Evolutionary conservation across 805 yeast genomes (phyloP), one percentile per base, ranked within the genome.

Genomic region (Myxozyma mucilagina): DNA sequence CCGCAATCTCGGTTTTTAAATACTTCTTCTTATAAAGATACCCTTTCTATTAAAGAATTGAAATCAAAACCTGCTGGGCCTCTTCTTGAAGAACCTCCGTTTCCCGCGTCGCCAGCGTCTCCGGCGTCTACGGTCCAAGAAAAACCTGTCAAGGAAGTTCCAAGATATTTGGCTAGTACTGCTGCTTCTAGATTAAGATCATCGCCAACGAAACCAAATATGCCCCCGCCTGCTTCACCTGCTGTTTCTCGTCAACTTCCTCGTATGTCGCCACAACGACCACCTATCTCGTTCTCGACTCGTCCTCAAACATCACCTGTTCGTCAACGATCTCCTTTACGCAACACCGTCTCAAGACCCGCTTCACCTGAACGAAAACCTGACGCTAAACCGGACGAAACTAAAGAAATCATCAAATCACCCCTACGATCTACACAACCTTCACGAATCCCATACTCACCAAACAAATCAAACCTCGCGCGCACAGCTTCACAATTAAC

Each of bases 161-260:
- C 58, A 10, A 47, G 55, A 48, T 61, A 61, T 32, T 50, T 49
- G 10, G 45, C 59, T 7, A 58, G 60, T 20, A 61, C 65, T 16
- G 57, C 63, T 3, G 35, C 65, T 6, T 61, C 65, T n/a, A 29
- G 63, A 31, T 45, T 62, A 14, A 60, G 42, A 16, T 47, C 58
- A 6, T 47, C 59, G 7, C 59, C 59, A 7, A 20, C 32, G 11
- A 55, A 47, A 32, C n/a, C 53, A 10, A 34, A 16, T 8, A 43
- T 36, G 51, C 32, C 44, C 13, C 56, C 48, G 18, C 41, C 56
- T 9, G n/a, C 39, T 38, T 47, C 60, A 24, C 53, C 52, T 16
- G 49, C 36, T 20, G 47, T 55, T 34, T 13, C 32, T 53, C 51
- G 42, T 13, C 42, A 29, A 16, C 50, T 44, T 13, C 20, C 34